Evolutionary conservation across 1,284 basidiomycete species (phyloP).

Genomic region (Trametes versicolor): DNA sequence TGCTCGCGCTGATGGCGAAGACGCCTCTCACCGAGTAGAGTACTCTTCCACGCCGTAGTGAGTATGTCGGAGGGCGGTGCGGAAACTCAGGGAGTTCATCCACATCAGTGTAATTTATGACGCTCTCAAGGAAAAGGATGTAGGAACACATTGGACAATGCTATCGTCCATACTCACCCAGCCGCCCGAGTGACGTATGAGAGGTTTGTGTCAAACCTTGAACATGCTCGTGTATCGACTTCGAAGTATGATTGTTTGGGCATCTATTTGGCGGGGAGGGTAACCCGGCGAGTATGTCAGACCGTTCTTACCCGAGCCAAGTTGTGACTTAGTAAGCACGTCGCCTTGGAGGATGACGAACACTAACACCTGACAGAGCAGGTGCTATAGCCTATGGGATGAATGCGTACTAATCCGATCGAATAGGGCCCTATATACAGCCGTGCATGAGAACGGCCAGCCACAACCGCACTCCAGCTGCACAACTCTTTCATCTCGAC

Average conservation of each 20-base stretch:
- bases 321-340: slow-evolving; percentile 9
- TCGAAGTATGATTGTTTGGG: no score
- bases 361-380: slow-evolving; percentile 7
- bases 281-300: neutral
- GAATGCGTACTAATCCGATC: neutral
- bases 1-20: slow-evolving; percentile 46
- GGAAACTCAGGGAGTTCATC: no score
- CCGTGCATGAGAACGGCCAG: neutral
- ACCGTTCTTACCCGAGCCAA: neutral
- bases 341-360: slow-evolving; percentile 12
- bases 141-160: no score
- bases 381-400: neutral
- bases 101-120: no score
- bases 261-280: no score
- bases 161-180: no score
- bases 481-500: neutral
- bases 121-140: no score
- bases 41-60: neutral
- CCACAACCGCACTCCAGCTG: neutral
- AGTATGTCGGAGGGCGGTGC: no score
- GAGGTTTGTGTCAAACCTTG: no score
- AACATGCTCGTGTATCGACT: no score
- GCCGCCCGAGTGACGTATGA: no score
- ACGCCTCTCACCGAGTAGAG: slow-evolving; percentile 37
- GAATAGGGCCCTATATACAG: neutral